Base-by-base conservation (phyloP, 768 basidiomycete species). In the Naganishia vaughanmartiniae region DNA sequence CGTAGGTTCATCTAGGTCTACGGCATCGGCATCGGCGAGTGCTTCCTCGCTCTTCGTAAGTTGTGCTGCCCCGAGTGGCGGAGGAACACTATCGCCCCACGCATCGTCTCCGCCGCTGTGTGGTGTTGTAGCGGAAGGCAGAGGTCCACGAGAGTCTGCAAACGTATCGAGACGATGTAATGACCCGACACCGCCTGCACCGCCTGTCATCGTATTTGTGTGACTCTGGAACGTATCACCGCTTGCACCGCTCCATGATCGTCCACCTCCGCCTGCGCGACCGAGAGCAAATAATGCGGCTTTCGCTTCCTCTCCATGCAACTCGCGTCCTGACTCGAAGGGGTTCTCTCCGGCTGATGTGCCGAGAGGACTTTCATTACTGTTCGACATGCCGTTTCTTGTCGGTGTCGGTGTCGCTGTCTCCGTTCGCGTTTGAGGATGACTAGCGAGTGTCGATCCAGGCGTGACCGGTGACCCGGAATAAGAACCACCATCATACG, bases 11-110 rank as follows among this genome's bases (percentile, higher is more conserved):
- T n/a, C 68, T 1, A 19, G 26, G 11, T 24, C 58, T 1, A 39
- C 67, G 17, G 54, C 36, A 21, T 56, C 68, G n/a, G 36, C 28
- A 21, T 69, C 57, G 14, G 68, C 68, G 21, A 51, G 1, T 28
- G 58, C 58, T 36, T 69, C 68, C 15, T 69, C 68, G 36, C 46
- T 46, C 36, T 69, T 69, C 24, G 56, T 60, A 4, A 39, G 56
- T 15, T 9, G 21, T 14, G 34, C 31, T 4, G n/a, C 39, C 2
- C 56, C 30, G 12, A 33, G 21, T 6, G 42, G 21, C n/a, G 26
- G 12, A 4, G 56, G 30, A 30, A 30, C 68, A 19, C 30, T 36
- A 26, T 21, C 15, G 2, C 42, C 42, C 42, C 42, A 45, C 39
- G 0, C 36, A 45, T 51, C 48, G n/a, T 51, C 48, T 7, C 48